A percentile compares a stretch with the other conserved stretches of the same genome.
Evolutionary conservation across 1,284 basidiomycete genomes (phyloP).

Genomic region (Coniferiporia weirii): DNA sequence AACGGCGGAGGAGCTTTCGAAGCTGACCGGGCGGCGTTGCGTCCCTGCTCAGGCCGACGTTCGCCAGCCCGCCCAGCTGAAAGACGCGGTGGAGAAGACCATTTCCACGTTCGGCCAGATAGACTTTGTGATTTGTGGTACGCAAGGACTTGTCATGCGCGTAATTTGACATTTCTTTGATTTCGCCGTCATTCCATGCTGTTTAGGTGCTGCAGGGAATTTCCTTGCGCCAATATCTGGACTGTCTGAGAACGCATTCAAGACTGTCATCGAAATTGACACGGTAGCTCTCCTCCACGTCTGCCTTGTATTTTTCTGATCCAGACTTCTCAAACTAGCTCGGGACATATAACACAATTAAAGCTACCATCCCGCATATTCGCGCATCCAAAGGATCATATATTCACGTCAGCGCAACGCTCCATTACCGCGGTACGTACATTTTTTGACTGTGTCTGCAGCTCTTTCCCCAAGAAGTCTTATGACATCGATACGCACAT

Average conservation of each 20-base stretch:
- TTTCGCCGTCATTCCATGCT: neutral
- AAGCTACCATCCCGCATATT: conserved; percentile 77
- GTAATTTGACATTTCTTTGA: neutral
- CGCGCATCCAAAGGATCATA: conserved; percentile 76
- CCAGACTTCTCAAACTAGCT: conserved; percentile 41
- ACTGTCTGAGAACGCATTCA: conserved; percentile 85
- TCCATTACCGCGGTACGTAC: conserved; percentile 76
- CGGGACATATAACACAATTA: conserved; percentile 92
- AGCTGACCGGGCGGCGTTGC: conserved; percentile 67
- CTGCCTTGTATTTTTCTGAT: neutral
- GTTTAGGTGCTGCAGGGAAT: conserved; percentile 80
- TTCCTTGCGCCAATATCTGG: conserved; percentile 81
- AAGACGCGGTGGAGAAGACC: conserved; percentile 72
- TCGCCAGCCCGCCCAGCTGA: conserved; percentile 66
- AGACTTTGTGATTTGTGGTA: conserved; percentile 93
- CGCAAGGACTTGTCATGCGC: conserved; percentile 21
- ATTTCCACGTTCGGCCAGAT: conserved; percentile 81
- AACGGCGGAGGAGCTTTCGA: conserved; percentile 68
- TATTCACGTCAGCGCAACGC: conserved; percentile 86
- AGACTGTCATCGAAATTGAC: conserved; percentile 92
- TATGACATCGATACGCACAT: conserved; percentile 5
- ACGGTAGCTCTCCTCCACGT: conserved; percentile 46
- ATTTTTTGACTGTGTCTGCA: conserved; percentile 4
- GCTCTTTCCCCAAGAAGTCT: neutral
- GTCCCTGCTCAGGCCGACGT: conserved; percentile 82